Percentiles rank a stretch among this genome's conserved stretches.
Conservation (phyloP, 1,284 basidiomycete species). For the Nidula niveotomentosa region DNA sequence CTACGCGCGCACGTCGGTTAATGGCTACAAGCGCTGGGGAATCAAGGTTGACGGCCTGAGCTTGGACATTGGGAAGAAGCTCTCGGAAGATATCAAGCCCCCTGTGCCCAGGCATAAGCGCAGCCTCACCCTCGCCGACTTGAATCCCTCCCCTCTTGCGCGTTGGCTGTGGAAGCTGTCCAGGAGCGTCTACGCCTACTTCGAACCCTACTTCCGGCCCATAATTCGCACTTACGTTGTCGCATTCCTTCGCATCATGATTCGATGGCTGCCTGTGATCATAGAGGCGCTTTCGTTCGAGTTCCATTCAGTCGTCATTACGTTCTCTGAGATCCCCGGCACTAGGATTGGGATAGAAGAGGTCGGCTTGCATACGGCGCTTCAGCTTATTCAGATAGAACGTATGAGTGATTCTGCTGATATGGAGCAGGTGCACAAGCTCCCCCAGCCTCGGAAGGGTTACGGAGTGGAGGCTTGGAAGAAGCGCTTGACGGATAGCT, state of each 20-base stretch:
- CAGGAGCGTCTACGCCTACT: conserved; percentile 37
- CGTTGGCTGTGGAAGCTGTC: conserved; percentile 46
- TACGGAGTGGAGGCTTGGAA: conserved; percentile 62
- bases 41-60: conserved; percentile 62
- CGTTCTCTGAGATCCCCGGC: conserved; percentile 48
- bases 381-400: conserved; percentile 53
- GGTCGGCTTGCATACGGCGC: conserved; percentile 51
- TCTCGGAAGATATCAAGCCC: conserved; percentile 10
- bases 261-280: conserved; percentile 63
- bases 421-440: conserved; percentile 19
- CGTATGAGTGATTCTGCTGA: conserved; percentile 22
- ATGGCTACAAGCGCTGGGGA: conserved; percentile 50
- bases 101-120: conserved; percentile 33
- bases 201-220: conserved; percentile 65
- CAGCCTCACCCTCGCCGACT: conserved; percentile 46
- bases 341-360: conserved; percentile 47
- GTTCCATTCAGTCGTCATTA: conserved; percentile 50
- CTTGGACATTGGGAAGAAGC: conserved; percentile 45
- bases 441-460: conserved; percentile 23
- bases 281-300: conserved; percentile 69
- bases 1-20: conserved; percentile 49
- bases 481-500: conserved; percentile 54
- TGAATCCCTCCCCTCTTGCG: conserved; percentile 56
- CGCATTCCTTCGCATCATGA: conserved; percentile 51
- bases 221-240: conserved; percentile 55